Evolutionary conservation across 495 filamentous ascomycete genomes (phyloP), one percentile per base, ranked within the genome.

Genomic region (Penicillium angulare): DNA sequence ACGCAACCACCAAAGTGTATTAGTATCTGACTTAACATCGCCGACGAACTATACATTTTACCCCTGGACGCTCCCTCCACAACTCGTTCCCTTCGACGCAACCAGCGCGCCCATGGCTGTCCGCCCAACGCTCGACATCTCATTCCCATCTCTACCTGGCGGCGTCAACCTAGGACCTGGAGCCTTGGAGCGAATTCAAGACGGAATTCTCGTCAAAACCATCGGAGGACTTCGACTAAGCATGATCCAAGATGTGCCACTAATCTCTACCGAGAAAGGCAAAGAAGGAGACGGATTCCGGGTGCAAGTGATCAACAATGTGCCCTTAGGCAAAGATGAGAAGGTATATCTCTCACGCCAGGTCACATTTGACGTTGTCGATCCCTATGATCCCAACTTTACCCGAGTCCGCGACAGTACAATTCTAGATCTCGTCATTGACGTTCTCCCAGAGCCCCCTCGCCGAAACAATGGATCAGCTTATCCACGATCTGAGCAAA

Each of bases 251-350:
- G 89, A 93, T 55, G 76, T 67, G 16, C 68, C 69, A 2, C 43
- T 68, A 5, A 69, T 72, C 4, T 46, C 57, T 6, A 67, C 16
- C 38, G 38, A n/a, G 32, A 31, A 70, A 13, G 68, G 59, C 13
- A 45, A 41, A 12, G 42, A 66, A 17, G 67, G 57, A 15, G 73
- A 71, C 29, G 71, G 72, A 29, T 95, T 82, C 70, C 77, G 89
- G 50, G 79, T 95, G 18, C 87, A 83, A 47, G 86, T 86, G 34
- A 80, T 97, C 65, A 87, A 87, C 36, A 87, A 87, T 59, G 78
- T 95, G 22, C 77, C 86, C 0, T 72, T 98, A 1, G 93, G 93
- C 7, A 86, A 88, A 49, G 91, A 96, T 57, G 93, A 98, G 71
- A 90, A 86, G 60, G 82, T 97, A 47, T 88, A 90, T 60, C 74